Percentiles rank a stretch among this genome's conserved stretches.
phyloP scores from a whole-genome alignment of 177 flowering plant species.

The Telopea speciosissima region DNA sequence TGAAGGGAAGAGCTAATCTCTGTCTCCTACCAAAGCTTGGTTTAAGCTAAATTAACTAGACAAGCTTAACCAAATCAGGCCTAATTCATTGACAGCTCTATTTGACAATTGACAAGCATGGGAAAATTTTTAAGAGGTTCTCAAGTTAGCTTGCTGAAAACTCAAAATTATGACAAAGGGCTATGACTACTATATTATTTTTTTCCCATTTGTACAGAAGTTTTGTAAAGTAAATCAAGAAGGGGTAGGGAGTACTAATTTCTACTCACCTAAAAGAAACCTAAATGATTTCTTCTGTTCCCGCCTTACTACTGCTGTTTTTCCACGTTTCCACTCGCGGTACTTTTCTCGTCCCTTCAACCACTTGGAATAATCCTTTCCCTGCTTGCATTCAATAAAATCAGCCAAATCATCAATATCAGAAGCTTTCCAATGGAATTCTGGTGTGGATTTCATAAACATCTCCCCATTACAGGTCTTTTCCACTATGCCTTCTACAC shows the following conservation, averaged over 20 bases:
- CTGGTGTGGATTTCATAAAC: conserved; percentile 34
- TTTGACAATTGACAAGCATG: too few relatives aligned
- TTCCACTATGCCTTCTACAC: conserved; percentile 12
- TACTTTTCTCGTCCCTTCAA: conserved; percentile 34
- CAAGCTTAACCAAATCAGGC: too few relatives aligned
- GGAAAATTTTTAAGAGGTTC: too few relatives aligned
- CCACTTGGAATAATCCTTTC: conserved; percentile 65
- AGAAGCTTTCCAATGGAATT: conserved; percentile 9
- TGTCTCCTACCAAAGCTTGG: too few relatives aligned
- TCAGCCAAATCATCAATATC: conserved; percentile 53
- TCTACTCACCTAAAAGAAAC: conserved; percentile 6
- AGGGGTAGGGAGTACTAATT: not conserved
- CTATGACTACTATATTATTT: not conserved
- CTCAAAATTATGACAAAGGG: too few relatives aligned
- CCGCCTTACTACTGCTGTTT: conserved; percentile 22
- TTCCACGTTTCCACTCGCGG: conserved; percentile 32
- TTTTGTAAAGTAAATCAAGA: not conserved
- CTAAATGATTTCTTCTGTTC: conserved; percentile 20
- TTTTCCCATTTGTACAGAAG: too few relatives aligned
- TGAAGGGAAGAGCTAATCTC: too few relatives aligned
- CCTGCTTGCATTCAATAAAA: conserved; percentile 54
- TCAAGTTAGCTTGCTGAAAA: too few relatives aligned
- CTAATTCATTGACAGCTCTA: too few relatives aligned
- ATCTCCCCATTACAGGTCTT: conserved; percentile 43
- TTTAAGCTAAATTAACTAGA: too few relatives aligned